Evolutionary conservation across 225 moss, liverwort and hornwort species (phyloP).

Genomic region (Rhytidiadelphus loreus): DNA sequence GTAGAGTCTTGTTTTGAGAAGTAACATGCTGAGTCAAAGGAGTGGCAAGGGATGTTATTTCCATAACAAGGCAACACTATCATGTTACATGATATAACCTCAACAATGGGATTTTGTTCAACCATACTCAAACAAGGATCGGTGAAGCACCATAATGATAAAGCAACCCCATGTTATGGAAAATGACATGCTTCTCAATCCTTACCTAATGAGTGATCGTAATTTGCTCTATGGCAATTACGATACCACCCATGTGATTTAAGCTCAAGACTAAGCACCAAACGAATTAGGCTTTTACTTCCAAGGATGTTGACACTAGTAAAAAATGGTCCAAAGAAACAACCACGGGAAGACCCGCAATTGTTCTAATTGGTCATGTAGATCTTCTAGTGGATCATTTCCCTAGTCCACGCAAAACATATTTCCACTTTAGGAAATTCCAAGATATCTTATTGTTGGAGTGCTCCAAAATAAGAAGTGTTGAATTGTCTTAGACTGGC

Average conservation of each 20-base stretch:
- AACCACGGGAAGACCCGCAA: fast-evolving
- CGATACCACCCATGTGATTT: neutral
- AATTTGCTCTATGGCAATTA: neutral
- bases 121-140: neutral
- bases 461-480: neutral
- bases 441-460: neutral
- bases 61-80: neutral
- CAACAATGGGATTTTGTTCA: neutral
- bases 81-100: too few relatives aligned
- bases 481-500: fast-evolving
- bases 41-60: neutral
- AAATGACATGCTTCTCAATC: neutral
- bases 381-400: neutral
- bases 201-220: neutral
- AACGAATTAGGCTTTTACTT: neutral
- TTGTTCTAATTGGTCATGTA: neutral
- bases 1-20: neutral
- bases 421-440: fast-evolving
- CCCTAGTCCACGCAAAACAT: neutral
- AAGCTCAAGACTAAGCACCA: neutral
- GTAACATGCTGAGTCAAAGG: neutral
- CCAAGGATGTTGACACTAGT: neutral
- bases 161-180: too few relatives aligned
- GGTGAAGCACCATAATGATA: neutral
- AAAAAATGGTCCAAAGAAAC: neutral